Conservation (phyloP, 768 basidiomycete genomes). For the Amanita brunnescens region DNA sequence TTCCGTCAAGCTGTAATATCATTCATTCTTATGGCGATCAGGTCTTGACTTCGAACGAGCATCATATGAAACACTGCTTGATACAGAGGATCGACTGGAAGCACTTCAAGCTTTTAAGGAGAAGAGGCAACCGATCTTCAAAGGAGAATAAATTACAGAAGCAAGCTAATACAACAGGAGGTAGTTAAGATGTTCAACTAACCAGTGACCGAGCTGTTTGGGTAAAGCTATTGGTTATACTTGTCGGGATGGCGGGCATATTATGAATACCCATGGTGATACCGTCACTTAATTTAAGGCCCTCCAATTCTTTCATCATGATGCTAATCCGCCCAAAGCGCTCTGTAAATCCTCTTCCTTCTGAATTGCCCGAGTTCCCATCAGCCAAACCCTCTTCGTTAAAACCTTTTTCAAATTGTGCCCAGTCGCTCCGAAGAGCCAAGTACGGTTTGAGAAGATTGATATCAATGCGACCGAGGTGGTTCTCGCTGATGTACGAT, state of each 20-base stretch:
- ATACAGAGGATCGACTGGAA: constrained; percentile 69
- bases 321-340: constrained; percentile 68
- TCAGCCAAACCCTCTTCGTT: constrained; percentile 45
- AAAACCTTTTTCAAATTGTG: constrained; percentile 75
- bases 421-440: constrained; percentile 85
- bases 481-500: constrained; percentile 91
- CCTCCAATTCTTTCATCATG: constrained; percentile 86
- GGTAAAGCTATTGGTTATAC: constrained; percentile 47
- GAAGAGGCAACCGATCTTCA: constrained; percentile 73
- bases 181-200: neutral
- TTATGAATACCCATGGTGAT: constrained; percentile 50
- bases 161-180: constrained; percentile 14
- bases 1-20: neutral
- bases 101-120: constrained; percentile 82
- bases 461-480: constrained; percentile 87
- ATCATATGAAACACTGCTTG: constrained; percentile 73
- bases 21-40: constrained; percentile 13
- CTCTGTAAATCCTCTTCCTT: constrained; percentile 44
- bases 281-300: constrained; percentile 50
- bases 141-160: constrained; percentile 52
- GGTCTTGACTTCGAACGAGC: constrained; percentile 91
- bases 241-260: constrained; percentile 36
- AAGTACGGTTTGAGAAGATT: constrained; percentile 85
- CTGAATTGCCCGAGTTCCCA: constrained; percentile 29
- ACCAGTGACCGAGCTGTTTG: constrained; percentile 14